Evolutionary conservation across 768 basidiomycete species (phyloP), one percentile per base, ranked within the genome.

Genomic region (Hygrocybe punicea): DNA sequence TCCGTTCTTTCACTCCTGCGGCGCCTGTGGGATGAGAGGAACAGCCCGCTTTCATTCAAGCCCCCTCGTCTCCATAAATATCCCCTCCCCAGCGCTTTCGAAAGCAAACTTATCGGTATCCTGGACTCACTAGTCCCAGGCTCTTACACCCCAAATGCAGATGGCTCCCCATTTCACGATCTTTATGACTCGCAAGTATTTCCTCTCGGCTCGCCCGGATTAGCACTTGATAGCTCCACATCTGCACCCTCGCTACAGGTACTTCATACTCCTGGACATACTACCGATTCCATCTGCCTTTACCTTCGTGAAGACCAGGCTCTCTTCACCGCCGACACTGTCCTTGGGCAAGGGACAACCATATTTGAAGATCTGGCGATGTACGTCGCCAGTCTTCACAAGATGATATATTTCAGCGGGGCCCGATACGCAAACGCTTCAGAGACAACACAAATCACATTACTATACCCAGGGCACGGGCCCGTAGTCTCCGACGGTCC

Each of bases 401-500:
- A 70, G 60, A 79, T 92, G 72, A 73, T 84, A 16, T 65, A 69
- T n/a, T 79, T 79, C 61, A 72, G 72, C 8, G 55, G 67, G 21
- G 63, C 64, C 7, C 24, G 24, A 25, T 60, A 58, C 55, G 21
- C 53, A 29, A 29, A 29, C 29, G 8, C 29, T 29, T 29, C 29
- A 16, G 57, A 56, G 37, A 60, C 58, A 36, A 62, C 64, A 14
- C 51, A 56, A 13, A 60, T 82, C 65, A 72, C 73, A 21, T 62
- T 63, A 14, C 75, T 98, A n/a, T 95, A 93, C 67, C 94, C 95
- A 0, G 93, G 84, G 1, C 96, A 98, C 60, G 96, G 96, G 0
- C 87, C 90, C 5, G 84, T 90, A 34, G 81, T 95, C 2, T 58
- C 69, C 6, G 76, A 89, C 13, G 90, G 88, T 6, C 69, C 77